These are phyloP conservation scores for Lichtheimia ornata DNA, from an alignment of 371 early-diverging fungal species.

Conservation along the genomic window DNA sequence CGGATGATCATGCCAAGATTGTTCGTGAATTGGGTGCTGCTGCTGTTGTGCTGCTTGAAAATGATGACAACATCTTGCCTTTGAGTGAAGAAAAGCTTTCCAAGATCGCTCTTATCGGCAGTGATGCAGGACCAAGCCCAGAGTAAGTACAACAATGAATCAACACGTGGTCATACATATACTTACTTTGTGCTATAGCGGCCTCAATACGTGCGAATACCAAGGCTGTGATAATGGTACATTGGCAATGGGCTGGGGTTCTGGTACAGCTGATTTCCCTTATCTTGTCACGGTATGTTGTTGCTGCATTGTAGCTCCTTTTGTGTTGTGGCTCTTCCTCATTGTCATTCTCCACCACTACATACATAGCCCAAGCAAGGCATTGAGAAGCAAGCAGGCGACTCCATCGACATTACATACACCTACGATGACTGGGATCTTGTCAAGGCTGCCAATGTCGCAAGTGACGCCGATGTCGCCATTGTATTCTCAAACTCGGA, in stretches of 20 bases:
- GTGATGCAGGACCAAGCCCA: constrained; percentile 39
- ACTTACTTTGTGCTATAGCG: constrained; percentile 9
- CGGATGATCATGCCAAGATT: constrained; percentile 36
- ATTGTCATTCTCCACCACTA: not conserved
- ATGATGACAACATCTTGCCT: constrained; percentile 42
- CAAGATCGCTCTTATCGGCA: constrained; percentile 52
- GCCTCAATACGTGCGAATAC: constrained; percentile 22
- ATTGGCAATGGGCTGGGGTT: constrained; percentile 66
- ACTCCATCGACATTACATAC: constrained; percentile 25
- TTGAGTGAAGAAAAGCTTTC: constrained; percentile 20
- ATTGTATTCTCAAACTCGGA: constrained; percentile 60
- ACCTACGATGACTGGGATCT: constrained; percentile 29
- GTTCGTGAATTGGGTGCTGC: constrained; percentile 55
- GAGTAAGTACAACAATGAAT: constrained; percentile 18
- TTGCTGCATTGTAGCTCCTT: not conserved
- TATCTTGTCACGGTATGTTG: constrained; percentile 50
- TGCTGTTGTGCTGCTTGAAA: constrained; percentile 51
- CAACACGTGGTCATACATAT: not conserved
- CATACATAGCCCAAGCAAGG: constrained; percentile 33
- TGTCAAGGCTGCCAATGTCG: constrained; percentile 28
- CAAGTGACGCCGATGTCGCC: constrained; percentile 49
- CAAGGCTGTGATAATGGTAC: constrained; percentile 45
- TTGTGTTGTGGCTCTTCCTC: not conserved
- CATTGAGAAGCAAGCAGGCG: constrained; percentile 38
- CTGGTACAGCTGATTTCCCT: constrained; percentile 59